Evolutionary conservation across 1,139 yeast species (phyloP).

Genomic region (Candida albicans): DNA sequence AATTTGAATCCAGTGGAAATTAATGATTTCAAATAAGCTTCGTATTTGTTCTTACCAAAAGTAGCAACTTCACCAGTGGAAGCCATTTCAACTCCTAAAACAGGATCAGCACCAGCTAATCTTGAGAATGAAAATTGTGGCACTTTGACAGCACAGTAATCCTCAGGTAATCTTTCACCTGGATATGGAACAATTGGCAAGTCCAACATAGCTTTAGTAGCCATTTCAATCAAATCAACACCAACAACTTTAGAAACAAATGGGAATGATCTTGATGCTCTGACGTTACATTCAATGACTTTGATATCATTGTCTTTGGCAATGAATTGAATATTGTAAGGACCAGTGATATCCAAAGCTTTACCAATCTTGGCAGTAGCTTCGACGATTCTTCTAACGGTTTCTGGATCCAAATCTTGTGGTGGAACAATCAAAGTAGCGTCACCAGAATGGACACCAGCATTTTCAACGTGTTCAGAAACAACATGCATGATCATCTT

Average conservation of each 20-base stretch:
- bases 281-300: conserved; percentile 96
- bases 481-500: conserved; percentile 89
- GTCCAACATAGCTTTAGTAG: conserved; percentile 85
- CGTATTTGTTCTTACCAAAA: conserved; percentile 93
- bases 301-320: conserved; percentile 64
- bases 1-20: conserved; percentile 92
- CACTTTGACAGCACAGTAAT: conserved; percentile 90
- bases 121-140: conserved; percentile 98
- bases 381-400: conserved; percentile 63
- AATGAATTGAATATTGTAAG: conserved; percentile 95
- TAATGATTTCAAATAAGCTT: conserved; percentile 93
- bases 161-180: conserved; percentile 80
- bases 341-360: conserved; percentile 97
- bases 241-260: conserved; percentile 97
- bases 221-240: conserved; percentile 88
- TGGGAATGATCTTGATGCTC: conserved; percentile 99
- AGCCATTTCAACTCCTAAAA: conserved; percentile 98
- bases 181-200: conserved; percentile 88
- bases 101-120: conserved; percentile 98
- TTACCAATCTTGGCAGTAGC: conserved; percentile 90
- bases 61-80: conserved; percentile 99
- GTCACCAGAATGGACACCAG: conserved; percentile 99
- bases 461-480: conserved; percentile 97
- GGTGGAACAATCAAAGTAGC: conserved; percentile 96
- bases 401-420: conserved; percentile 59